Evolutionary conservation across 306 rosid genomes (phyloP).

Genomic region (Rubus parviflorus): DNA sequence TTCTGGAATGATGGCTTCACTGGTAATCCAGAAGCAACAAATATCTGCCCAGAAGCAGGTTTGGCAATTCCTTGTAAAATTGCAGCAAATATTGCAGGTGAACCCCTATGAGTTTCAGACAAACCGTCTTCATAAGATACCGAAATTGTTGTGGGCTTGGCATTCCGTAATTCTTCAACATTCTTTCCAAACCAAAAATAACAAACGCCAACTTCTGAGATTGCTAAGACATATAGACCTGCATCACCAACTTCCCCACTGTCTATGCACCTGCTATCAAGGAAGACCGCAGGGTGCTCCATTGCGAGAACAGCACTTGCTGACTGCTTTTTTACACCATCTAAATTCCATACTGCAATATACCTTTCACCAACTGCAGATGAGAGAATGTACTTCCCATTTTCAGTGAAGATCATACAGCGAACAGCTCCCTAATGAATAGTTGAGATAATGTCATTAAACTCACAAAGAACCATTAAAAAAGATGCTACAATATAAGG

Average conservation of each 20-base stretch:
- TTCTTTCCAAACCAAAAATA: slow-evolving; percentile 80
- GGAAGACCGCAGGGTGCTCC: slow-evolving; percentile 90
- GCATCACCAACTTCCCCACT: slow-evolving; percentile 41
- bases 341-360: slow-evolving; percentile 74
- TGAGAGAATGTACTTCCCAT: slow-evolving; percentile 76
- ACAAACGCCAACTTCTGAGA: slow-evolving; percentile 84
- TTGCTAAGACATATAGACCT: slow-evolving; percentile 70
- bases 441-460: slow-evolving; percentile 27
- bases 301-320: slow-evolving; percentile 80
- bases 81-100: slow-evolving; percentile 80
- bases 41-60: slow-evolving; percentile 60
- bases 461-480: background rate
- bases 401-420: slow-evolving; percentile 82
- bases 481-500: background rate
- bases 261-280: slow-evolving; percentile 62
- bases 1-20: slow-evolving; percentile 83
- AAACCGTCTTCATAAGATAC: slow-evolving; percentile 54
- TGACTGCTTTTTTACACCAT: slow-evolving; percentile 67
- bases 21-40: slow-evolving; percentile 74
- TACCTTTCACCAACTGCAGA: slow-evolving; percentile 91
- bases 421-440: slow-evolving; percentile 75
- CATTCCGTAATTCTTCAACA: slow-evolving; percentile 56
- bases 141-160: slow-evolving; percentile 73
- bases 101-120: slow-evolving; percentile 52
- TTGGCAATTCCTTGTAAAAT: slow-evolving; percentile 56